Evolutionary conservation across 1,139 yeast species (phyloP).

Genomic region (Zygoascus sp.): DNA sequence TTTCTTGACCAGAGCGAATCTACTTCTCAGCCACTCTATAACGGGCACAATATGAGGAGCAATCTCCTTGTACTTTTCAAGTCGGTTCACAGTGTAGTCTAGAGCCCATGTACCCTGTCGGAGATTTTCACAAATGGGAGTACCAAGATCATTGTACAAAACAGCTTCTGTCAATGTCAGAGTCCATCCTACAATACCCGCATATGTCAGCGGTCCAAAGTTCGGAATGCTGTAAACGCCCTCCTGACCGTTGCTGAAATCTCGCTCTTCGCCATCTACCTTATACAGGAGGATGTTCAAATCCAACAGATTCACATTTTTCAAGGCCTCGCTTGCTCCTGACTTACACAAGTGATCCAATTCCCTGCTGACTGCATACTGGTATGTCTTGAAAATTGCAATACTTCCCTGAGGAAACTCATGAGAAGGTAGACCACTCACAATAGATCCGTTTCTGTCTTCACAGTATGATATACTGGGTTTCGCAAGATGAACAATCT

Average conservation of each 20-base stretch:
- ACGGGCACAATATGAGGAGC: constrained; percentile 49
- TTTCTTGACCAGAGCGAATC: constrained; percentile 59
- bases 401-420: constrained; percentile 86
- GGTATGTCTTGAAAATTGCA: constrained; percentile 68
- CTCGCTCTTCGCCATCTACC: constrained; percentile 85
- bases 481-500: constrained; percentile 49
- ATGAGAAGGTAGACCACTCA: constrained; percentile 44
- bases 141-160: constrained; percentile 70
- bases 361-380: constrained; percentile 51
- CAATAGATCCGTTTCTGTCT: constrained; percentile 40
- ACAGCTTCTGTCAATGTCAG: constrained; percentile 61
- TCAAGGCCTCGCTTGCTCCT: constrained; percentile 74
- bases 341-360: constrained; percentile 61
- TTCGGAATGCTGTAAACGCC: constrained; percentile 75
- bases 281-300: constrained; percentile 71
- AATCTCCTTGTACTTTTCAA: constrained; percentile 49
- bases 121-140: constrained; percentile 74
- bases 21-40: constrained; percentile 61
- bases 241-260: constrained; percentile 61
- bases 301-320: constrained; percentile 57
- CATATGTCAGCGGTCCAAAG: constrained; percentile 69
- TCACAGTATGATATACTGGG: constrained; percentile 47
- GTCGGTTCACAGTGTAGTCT: constrained; percentile 64
- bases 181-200: constrained; percentile 94
- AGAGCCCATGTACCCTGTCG: constrained; percentile 87